Base-by-base conservation (phyloP, 768 basidiomycete species). In the Lactifluus subvellereus region DNA sequence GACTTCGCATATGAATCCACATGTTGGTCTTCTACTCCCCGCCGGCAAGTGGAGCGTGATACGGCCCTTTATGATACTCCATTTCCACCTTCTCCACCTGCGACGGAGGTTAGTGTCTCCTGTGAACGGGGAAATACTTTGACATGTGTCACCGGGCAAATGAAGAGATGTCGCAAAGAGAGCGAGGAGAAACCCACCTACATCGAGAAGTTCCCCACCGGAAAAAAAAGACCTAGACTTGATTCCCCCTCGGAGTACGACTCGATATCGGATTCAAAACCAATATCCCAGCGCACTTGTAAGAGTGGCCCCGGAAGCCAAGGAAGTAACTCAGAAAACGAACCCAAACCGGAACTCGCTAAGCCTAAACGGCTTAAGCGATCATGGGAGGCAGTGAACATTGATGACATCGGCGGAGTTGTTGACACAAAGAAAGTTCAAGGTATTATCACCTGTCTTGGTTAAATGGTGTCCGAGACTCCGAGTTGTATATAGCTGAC, bases 1-100 rank as follows among this genome's bases (percentile, higher is more conserved):
- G 74, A 75, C 59, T 73, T 69, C 35, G 71, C 70, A 5, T 61
- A 68, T 51, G 69, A 68, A 53, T 57, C 67, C 4, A 66, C 68
- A 54, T 38, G 54, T n/a, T 33, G 61, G 55, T 22, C 45, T 35
- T 38, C 61, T 20, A 62, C n/a, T 30, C 49, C 45, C 43, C 3
- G 30, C 18, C 30, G 7, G 37, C 35, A 33, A 47, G 43, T 27
- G 16, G 27, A 22, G 37, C 45, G 18, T 20, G 45, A 13, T 14
- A 47, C 2, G 35, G 20, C 27, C 18, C 14, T 43, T 43, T 42
- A 10, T 6, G 27, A 30, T 4, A 20, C 35, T 30, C 7, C 51
- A 40, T 35, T 22, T 30, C 4, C 43, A 22, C 32, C 11, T 27
- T n/a, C 27, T 8, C 13, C 5, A 37, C 22, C 32, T 20, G 6